A percentile compares a stretch with the other conserved stretches of the same genome.
Evolutionary conservation across 805 yeast genomes (phyloP).

Genomic region (Wickerhamiella lipophila): DNA sequence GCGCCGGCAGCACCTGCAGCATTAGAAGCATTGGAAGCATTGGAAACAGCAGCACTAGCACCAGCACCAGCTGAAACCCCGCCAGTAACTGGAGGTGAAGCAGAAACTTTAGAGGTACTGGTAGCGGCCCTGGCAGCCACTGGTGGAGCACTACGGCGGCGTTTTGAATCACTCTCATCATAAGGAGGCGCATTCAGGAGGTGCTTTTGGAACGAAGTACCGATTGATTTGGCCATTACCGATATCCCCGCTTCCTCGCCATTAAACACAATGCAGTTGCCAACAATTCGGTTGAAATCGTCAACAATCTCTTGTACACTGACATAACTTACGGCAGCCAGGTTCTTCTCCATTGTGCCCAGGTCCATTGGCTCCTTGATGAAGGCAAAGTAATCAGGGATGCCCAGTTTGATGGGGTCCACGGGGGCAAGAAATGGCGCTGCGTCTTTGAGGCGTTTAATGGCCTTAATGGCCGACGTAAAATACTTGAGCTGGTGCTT

Average conservation of each 20-base stretch:
- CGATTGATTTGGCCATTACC: constrained; percentile 81
- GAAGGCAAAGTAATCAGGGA: constrained; percentile 79
- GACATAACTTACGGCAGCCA: constrained; percentile 57
- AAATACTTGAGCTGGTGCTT: constrained; percentile 75
- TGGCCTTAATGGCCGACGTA: constrained; percentile 64
- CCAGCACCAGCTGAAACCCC: too few relatives aligned
- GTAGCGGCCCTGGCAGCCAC: constrained; percentile 9
- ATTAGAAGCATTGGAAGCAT: too few relatives aligned
- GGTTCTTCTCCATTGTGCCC: constrained; percentile 75
- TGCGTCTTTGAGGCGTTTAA: constrained; percentile 84
- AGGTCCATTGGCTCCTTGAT: constrained; percentile 87
- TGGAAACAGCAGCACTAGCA: too few relatives aligned
- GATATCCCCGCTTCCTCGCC: constrained; percentile 75
- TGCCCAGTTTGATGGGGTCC: constrained; percentile 73
- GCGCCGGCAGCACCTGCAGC: too few relatives aligned
- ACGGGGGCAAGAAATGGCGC: constrained; percentile 83
- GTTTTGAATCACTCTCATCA: constrained; percentile 24
- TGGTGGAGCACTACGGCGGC: constrained; percentile 13
- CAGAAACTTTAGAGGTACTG: background rate
- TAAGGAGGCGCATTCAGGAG: constrained; percentile 78
- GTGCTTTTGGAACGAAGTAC: constrained; percentile 87
- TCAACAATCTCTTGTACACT: constrained; percentile 53
- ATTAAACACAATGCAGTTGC: constrained; percentile 71
- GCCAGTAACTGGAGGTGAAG: constrained; percentile 10
- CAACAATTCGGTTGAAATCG: constrained; percentile 76